Conservation (phyloP, 2,329 filamentous ascomycete species). For the Botrytis aclada region DNA sequence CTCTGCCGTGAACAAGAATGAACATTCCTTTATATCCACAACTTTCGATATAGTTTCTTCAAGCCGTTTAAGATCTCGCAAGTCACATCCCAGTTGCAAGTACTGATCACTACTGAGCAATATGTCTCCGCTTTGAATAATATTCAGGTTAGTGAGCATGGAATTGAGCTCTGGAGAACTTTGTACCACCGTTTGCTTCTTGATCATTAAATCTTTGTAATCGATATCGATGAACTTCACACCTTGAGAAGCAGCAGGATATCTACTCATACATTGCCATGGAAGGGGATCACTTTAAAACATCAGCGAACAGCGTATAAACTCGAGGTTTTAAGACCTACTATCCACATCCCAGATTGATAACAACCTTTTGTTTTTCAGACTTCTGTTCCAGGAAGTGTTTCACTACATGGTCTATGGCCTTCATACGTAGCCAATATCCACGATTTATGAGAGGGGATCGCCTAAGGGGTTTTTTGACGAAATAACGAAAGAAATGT, state of each 20-base stretch:
- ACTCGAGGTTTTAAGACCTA: conserved; percentile 47
- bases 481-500: conserved; percentile 85
- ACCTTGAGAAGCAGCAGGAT: conserved; percentile 55
- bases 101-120: conserved; percentile 68
- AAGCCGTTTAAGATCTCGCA: conserved; percentile 64
- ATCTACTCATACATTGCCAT: conserved; percentile 73
- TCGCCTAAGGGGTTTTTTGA: conserved; percentile 75
- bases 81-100: conserved; percentile 75
- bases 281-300: conserved; percentile 73
- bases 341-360: conserved; percentile 91
- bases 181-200: conserved; percentile 67
- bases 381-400: conserved; percentile 63
- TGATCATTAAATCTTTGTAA: conserved; percentile 73
- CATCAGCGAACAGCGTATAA: conserved; percentile 12
- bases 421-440: conserved; percentile 54
- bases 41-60: conserved; percentile 56
- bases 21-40: conserved; percentile 55
- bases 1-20: conserved; percentile 79
- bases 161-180: conserved; percentile 58
- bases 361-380: conserved; percentile 64
- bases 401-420: conserved; percentile 71
- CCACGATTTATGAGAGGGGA: conserved; percentile 89
- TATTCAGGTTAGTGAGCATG: conserved; percentile 47
- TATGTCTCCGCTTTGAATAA: conserved; percentile 45
- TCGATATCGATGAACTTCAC: conserved; percentile 80